Evolutionary conservation across 192 early-diverging fungal species (phyloP).

Genomic region (Coemansia sp.): DNA sequence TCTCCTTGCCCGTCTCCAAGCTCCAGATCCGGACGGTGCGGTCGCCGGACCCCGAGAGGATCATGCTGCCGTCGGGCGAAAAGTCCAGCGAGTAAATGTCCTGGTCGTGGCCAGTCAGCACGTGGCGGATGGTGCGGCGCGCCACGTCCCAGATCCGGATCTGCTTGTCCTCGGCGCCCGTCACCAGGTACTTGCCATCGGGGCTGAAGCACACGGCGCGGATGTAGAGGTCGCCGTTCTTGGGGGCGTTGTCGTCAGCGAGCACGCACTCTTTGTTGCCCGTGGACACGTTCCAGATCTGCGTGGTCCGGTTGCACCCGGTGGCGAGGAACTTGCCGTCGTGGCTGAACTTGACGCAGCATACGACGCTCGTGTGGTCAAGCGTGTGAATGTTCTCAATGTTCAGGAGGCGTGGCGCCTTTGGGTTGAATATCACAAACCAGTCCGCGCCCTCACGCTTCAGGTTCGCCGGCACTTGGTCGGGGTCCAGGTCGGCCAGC

Average conservation of each 20-base stretch:
- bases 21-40: slow-evolving; percentile 87
- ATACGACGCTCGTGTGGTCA: slow-evolving; percentile 84
- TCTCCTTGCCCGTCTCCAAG: slow-evolving; percentile 69
- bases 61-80: slow-evolving; percentile 79
- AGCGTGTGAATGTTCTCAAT: slow-evolving; percentile 65
- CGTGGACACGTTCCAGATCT: slow-evolving; percentile 82
- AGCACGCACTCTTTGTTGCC: slow-evolving; percentile 76
- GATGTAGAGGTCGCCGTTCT: slow-evolving; percentile 89
- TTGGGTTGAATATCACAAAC: slow-evolving; percentile 80
- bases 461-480: slow-evolving; percentile 66
- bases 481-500: slow-evolving; percentile 76
- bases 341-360: slow-evolving; percentile 93
- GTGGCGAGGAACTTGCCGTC: slow-evolving; percentile 92
- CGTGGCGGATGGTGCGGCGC: slow-evolving; percentile 61
- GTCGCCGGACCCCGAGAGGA: slow-evolving; percentile 89
- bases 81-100: slow-evolving; percentile 98
- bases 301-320: slow-evolving; percentile 87
- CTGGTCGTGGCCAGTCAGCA: slow-evolving; percentile 85
- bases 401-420: slow-evolving; percentile 59
- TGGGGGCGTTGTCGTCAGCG: slow-evolving; percentile 71
- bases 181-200: slow-evolving; percentile 84
- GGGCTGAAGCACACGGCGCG: slow-evolving; percentile 95
- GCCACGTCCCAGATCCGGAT: slow-evolving; percentile 81
- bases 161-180: slow-evolving; percentile 94
- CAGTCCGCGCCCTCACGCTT: slow-evolving; percentile 85